Evolutionary conservation across 768 basidiomycete species (phyloP), one percentile per base, ranked within the genome.

Genomic region (Roridomyces roridus): DNA sequence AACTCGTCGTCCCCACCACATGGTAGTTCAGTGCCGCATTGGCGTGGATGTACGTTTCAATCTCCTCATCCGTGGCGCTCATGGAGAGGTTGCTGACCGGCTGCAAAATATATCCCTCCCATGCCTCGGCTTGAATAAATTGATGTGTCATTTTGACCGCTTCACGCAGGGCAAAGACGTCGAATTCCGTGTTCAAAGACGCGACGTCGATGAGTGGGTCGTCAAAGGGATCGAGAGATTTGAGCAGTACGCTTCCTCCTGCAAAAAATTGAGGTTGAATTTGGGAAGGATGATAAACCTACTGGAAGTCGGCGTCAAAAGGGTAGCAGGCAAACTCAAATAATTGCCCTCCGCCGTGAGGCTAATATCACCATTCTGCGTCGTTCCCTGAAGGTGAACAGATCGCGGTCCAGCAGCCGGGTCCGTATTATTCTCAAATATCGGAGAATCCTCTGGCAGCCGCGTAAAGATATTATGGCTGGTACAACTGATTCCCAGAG

Each of bases 181-280:
- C 70, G 44, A 62, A 65, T n/a, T 58, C 51, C 2, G 63, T 62
- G 40, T 40, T 62, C 17, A 77, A 70, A 67, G 80, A 77, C 37
- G 73, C 74, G 5, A 77, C 76, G 66, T 83, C 74, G 67, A 83
- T 80, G 17, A 68, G 39, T 0, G 82, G 81, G 25, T 64, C 31
- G 39, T 41, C 39, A 41, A 41, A 41, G 9, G 39, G 39, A 41
- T 41, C 39, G 10, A 20, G 8, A 20, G 8, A 14, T 10, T 10
- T 18, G 10, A 41, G 18, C 20, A 14, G 12, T 8, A 41, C 18
- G 8, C 8, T 7, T 11, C 39, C 39, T 18, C 39, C 39, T 20
- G 18, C 10, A 41, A 41, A 41, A 10, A 41, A n/a, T n/a, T n/a
- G n/a, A n/a, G n/a, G n/a, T 41, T 8, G 8, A 11, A 14, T 10